These are phyloP conservation scores for Coffea canephora DNA, from an alignment of 257 asterid genomes.

Conservation along the genomic window DNA sequence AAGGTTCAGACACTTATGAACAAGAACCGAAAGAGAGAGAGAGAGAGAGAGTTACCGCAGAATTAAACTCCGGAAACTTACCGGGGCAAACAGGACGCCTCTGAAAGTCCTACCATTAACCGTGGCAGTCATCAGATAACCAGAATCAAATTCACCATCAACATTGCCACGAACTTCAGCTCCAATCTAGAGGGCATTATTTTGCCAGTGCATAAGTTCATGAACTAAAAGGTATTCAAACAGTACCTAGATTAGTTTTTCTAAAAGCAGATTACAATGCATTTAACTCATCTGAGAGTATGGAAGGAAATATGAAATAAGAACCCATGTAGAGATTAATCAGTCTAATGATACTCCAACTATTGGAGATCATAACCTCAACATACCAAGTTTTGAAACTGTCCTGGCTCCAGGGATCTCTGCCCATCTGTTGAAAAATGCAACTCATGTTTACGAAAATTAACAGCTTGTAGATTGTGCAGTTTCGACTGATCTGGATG, in stretches of 20 bases:
- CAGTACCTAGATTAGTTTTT: neutral
- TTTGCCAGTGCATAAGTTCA: neutral
- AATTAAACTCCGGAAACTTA: conserved; percentile 27
- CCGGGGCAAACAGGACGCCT: conserved; percentile 88
- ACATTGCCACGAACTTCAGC: conserved; percentile 88
- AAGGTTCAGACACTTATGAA: neutral
- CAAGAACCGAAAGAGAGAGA: neutral
- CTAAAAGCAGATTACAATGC: neutral
- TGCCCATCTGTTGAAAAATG: conserved; percentile 32
- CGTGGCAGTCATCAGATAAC: conserved; percentile 87
- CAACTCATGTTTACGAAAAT: conserved; percentile 31
- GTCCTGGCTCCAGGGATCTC: conserved; percentile 36
- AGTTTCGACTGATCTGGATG: conserved; percentile 29
- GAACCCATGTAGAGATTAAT: neutral
- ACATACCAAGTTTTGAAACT: conserved; percentile 48
- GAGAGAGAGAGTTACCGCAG: no score
- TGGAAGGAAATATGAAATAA: neutral
- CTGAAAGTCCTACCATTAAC: conserved; percentile 79
- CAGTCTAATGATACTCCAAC: neutral
- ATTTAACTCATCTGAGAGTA: neutral
- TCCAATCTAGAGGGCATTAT: conserved; percentile 52
- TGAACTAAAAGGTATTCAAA: neutral
- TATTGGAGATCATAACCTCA: neutral
- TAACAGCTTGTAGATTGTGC: conserved; percentile 15
- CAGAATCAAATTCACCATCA: conserved; percentile 90